Evolutionary conservation across 2,329 filamentous ascomycete genomes (phyloP).

Genomic region (Colletotrichum cuscutae): DNA sequence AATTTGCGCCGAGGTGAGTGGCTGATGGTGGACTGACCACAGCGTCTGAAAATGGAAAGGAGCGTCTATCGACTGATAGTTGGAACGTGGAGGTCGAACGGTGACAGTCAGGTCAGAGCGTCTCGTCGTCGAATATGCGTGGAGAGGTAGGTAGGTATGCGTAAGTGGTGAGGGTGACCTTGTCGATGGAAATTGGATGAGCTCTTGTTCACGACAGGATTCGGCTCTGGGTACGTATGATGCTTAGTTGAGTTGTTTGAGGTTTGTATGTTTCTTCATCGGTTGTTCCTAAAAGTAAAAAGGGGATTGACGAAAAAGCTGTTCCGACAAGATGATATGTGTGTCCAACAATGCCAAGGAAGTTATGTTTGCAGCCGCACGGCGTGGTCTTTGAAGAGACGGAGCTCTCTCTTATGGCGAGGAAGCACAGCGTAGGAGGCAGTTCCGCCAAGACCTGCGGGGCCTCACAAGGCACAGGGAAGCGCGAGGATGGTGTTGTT

Average conservation of each 20-base stretch:
- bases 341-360: constrained; percentile 2
- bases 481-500: constrained; percentile 25
- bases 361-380: constrained; percentile 1
- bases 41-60: constrained; percentile 14
- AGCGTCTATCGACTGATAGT: constrained; percentile 16
- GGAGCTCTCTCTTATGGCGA: constrained; percentile 22
- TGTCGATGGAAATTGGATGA: neutral
- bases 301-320: constrained; percentile 5
- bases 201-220: neutral
- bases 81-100: neutral
- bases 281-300: neutral
- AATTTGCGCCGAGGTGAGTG: neutral
- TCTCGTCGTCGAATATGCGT: neutral
- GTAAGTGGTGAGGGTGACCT: neutral
- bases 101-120: constrained; percentile 5
- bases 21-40: constrained; percentile 26
- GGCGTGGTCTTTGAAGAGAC: neutral
- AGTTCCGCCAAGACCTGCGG: constrained; percentile 29
- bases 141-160: neutral
- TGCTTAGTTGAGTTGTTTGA: constrained; percentile 6
- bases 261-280: neutral
- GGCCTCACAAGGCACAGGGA: constrained; percentile 28
- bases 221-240: neutral
- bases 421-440: constrained; percentile 14
- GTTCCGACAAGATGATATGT: neutral